These are phyloP conservation scores for Penicillium paneum DNA, from an alignment of 2,329 filamentous ascomycete genomes.

Conservation along the genomic window DNA sequence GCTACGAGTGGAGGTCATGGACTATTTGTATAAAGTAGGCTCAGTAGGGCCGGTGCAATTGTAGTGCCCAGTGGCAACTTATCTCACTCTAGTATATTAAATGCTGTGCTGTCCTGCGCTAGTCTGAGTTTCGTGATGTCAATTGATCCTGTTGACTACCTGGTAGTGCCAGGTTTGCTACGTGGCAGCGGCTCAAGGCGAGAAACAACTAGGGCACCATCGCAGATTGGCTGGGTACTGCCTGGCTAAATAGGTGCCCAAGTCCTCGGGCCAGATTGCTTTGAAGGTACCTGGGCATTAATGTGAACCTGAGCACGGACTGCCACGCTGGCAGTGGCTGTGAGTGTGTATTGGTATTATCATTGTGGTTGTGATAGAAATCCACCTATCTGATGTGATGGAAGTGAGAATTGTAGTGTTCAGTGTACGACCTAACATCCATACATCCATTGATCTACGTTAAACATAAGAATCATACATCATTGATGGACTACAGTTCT, in stretches of 20 bases:
- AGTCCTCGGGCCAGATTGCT: background rate
- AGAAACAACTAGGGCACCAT: background rate
- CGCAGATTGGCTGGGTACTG: background rate
- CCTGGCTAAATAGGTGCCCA: slow-evolving; percentile 11
- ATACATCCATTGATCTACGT: background rate
- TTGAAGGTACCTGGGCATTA: background rate
- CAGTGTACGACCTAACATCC: background rate
- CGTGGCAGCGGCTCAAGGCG: slow-evolving; percentile 15
- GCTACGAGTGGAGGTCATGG: background rate
- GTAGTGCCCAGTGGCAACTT: background rate
- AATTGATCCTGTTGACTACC: background rate
- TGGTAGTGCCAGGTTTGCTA: slow-evolving; percentile 3
- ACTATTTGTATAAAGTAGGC: background rate
- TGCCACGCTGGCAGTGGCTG: slow-evolving; percentile 23
- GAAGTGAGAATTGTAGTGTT: background rate
- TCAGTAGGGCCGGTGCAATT: background rate
- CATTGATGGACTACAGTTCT: background rate
- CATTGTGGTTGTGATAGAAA: background rate
- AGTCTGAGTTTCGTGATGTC: background rate
- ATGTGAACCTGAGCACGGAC: slow-evolving; percentile 12
- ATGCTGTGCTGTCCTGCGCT: background rate
- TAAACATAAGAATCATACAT: background rate
- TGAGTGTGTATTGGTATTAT: background rate
- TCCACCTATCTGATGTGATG: background rate
- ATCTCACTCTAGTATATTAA: background rate